Conservation (phyloP, 1,139 yeast species). For the Protomyces inouyei region DNA sequence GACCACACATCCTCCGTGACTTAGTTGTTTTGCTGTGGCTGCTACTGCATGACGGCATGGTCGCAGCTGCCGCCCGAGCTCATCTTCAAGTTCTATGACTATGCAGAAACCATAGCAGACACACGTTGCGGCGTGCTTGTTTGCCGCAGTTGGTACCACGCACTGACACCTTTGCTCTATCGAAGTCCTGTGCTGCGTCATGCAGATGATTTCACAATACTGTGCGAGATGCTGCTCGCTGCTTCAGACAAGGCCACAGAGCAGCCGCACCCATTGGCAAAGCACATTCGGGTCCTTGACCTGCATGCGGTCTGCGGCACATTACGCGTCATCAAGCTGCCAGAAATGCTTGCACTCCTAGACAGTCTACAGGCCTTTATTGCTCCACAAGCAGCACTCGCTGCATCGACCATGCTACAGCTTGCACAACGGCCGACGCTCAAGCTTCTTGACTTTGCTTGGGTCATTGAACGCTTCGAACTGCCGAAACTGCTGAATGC, state of each 20-base stretch:
- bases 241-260: background rate
- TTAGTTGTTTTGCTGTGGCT: background rate
- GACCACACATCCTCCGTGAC: too few relatives aligned
- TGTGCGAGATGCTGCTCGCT: background rate
- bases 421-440: background rate
- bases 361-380: conserved; percentile 1
- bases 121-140: background rate
- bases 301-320: conserved; percentile 19
- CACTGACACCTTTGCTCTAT: background rate
- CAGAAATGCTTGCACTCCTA: conserved; percentile 2
- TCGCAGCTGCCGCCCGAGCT: conserved; percentile 1
- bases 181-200: background rate
- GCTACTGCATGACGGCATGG: background rate
- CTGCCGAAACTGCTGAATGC: conserved; percentile 7
- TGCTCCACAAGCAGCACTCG: conserved; percentile 20
- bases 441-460: conserved; percentile 14
- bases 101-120: background rate
- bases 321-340: conserved; percentile 1
- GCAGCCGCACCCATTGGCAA: background rate
- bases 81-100: background rate
- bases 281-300: conserved; percentile 4
- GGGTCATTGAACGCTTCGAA: conserved; percentile 23
- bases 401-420: conserved; percentile 18
- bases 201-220: background rate
- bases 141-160: background rate